These are phyloP conservation scores for Phylloporus rhodoxanthus DNA, from an alignment of 768 basidiomycete genomes.

Conservation along the genomic window DNA sequence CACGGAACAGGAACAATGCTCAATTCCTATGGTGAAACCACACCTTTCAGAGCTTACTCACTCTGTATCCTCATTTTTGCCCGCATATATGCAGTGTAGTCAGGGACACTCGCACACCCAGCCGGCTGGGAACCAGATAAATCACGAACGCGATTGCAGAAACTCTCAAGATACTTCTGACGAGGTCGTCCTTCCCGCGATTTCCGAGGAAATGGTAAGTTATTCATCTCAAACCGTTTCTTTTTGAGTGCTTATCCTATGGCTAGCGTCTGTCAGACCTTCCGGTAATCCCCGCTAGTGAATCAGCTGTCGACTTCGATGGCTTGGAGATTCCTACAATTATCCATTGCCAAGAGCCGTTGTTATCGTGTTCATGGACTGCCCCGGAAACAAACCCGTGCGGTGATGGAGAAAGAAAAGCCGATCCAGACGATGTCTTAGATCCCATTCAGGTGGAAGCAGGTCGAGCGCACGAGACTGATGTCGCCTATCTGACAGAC, in stretches of 20 bases:
- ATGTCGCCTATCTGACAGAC: not conserved
- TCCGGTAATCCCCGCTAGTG: not conserved
- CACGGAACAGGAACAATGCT: not conserved
- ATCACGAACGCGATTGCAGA: not conserved
- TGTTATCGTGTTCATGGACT: not conserved
- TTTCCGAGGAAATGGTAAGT: slow-evolving; percentile 11
- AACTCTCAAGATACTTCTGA: not conserved
- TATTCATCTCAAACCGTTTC: not conserved
- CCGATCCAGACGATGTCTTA: not conserved
- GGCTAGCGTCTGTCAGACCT: slow-evolving; percentile 1
- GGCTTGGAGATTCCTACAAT: not conserved
- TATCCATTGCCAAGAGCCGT: not conserved
- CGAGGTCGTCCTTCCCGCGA: not conserved
- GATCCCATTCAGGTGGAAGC: not conserved
- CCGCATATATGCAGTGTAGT: slow-evolving; percentile 20
- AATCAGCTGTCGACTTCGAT: not conserved
- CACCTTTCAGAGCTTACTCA: not conserved
- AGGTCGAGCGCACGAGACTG: not conserved
- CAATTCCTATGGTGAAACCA: slow-evolving; percentile 4
- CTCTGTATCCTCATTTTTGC: slow-evolving; percentile 1
- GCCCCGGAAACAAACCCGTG: not conserved
- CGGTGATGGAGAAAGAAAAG: not conserved
- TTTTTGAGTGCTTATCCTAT: slow-evolving; percentile 1
- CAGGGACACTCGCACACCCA: slow-evolving; percentile 1
- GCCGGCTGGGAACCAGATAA: not conserved